Conservation (phyloP, 1,284 basidiomycete genomes). For the Coniferiporia weirii region DNA sequence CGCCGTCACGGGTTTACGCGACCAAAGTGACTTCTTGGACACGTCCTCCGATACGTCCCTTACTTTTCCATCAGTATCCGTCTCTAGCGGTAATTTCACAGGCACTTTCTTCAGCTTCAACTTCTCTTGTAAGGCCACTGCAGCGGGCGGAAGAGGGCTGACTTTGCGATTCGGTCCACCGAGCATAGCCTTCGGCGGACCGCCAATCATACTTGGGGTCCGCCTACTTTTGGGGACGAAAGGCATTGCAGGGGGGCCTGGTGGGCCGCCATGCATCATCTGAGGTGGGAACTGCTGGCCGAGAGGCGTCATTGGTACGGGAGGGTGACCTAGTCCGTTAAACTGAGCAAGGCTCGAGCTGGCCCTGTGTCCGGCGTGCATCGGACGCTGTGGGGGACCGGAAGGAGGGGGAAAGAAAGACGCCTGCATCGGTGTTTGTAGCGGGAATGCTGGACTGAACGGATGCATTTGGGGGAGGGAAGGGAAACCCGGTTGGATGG, state of each 20-base stretch:
- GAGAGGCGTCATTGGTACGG: constrained; percentile 57
- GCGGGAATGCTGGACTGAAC: constrained; percentile 25
- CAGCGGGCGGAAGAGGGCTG: constrained; percentile 51
- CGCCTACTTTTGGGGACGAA: constrained; percentile 53
- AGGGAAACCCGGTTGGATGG: constrained; percentile 53
- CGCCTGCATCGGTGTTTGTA: constrained; percentile 69
- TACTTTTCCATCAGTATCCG: constrained; percentile 24
- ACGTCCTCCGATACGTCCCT: constrained; percentile 39
- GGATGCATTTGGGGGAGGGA: constrained; percentile 40
- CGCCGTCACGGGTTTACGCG: constrained; percentile 49
- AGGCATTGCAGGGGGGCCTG: constrained; percentile 33
- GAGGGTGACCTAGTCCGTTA: constrained; percentile 48
- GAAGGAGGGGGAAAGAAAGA: constrained; percentile 51
- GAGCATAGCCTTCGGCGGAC: constrained; percentile 74
- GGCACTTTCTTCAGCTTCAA: constrained; percentile 60
- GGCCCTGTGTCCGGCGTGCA: constrained; percentile 41
- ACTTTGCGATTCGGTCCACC: constrained; percentile 72
- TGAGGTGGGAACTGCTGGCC: constrained; percentile 49
- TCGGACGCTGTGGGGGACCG: constrained; percentile 46
- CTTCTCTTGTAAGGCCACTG: constrained; percentile 25
- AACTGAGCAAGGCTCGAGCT: constrained; percentile 57
- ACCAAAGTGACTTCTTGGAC: constrained; percentile 45
- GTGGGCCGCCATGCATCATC: constrained; percentile 40
- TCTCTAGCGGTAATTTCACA: constrained; percentile 69
- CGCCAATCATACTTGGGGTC: constrained; percentile 65